phyloP scores from a whole-genome alignment of 1,139 yeast genomes.

The Saccharomycopsis phalli region DNA sequence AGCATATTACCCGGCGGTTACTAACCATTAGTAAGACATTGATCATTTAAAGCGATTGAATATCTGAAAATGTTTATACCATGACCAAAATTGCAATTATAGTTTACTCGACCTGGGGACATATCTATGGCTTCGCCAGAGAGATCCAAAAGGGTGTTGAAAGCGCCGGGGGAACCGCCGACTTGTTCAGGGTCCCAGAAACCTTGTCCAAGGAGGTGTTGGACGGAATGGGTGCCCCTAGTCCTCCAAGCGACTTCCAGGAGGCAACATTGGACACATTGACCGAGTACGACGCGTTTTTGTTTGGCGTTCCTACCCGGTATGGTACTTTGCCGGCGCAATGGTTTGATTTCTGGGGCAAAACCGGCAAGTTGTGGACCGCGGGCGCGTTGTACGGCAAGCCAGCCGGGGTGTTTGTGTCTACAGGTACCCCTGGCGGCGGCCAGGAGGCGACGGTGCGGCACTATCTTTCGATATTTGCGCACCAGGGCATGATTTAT shows the following conservation, averaged over 20 bases:
- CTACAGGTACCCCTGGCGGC: constrained; percentile 81
- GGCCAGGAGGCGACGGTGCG: constrained; percentile 69
- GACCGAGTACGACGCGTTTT: constrained; percentile 58
- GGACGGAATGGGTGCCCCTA: constrained; percentile 46
- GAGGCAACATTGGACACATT: constrained; percentile 52
- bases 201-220: constrained; percentile 44
- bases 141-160: constrained; percentile 63
- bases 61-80: too few relatives aligned
- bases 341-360: constrained; percentile 73
- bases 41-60: too few relatives aligned
- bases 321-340: constrained; percentile 78
- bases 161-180: constrained; percentile 65
- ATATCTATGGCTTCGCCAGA: constrained; percentile 50
- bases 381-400: constrained; percentile 66
- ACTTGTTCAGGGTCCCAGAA: constrained; percentile 68
- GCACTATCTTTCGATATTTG: constrained; percentile 56
- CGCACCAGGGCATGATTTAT: constrained; percentile 73
- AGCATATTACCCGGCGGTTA: too few relatives aligned
- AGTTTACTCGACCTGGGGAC: constrained; percentile 57
- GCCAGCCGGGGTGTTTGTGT: constrained; percentile 65
- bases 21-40: too few relatives aligned
- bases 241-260: constrained; percentile 38
- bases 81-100: constrained; percentile 29
- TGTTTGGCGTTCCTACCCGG: constrained; percentile 81
- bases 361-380: constrained; percentile 80